Base-by-base conservation (phyloP, 371 early-diverging fungal species). In the Syncephalastrum monosporum region DNA sequence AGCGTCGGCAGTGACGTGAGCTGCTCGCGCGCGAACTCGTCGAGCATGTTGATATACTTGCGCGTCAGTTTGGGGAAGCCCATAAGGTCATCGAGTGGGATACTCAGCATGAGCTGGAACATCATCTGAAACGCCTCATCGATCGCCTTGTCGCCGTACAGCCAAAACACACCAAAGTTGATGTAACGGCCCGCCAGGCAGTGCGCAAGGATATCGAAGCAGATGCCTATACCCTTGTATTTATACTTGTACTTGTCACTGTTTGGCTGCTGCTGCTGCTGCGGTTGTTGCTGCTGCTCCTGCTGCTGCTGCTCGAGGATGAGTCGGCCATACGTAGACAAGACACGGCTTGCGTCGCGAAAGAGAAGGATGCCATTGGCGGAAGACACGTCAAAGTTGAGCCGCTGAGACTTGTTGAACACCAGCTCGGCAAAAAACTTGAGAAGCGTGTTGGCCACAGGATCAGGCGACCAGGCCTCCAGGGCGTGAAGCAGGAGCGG, bases 341-440 rank as follows among this genome's bases (percentile, higher is more conserved):
- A 45, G 13, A 85, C 79, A 56, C 82, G 82, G 67, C 92, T 91
- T 3, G 92, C 87, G 68, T 94, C 90, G 42, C 91, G 82, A 71
- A 96, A 96, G n/a, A 95, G 75, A 25, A 96, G 72, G 38, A 96
- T 91, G 19, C 95, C 94, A 55, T 92, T 90, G 1, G 93, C 79
- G 7, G 93, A 92, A 6, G 92, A 87, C 29, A 88, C 73, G 29
- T 94, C 95, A 77, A 94, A 94, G 43, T 79, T 84, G 41, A 94
- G 71, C 42, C 96, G 83, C 65, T 92, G 89, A 49, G 85, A 80
- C 60, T 84, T 82, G 71, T 95, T 96, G 51, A 82, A 78, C 14
- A 84, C 87, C 69, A 94, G 87, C 68, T 95, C 95, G 6, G 79
- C 64, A 64, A 85, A 83, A 57, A 95, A 90, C 57, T 85, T 87